A percentile compares a stretch with the other conserved stretches of the same genome.
These are phyloP conservation scores for Trichoderma cornu-damae DNA, from an alignment of 2,329 filamentous ascomycete species.

Conservation along the genomic window DNA sequence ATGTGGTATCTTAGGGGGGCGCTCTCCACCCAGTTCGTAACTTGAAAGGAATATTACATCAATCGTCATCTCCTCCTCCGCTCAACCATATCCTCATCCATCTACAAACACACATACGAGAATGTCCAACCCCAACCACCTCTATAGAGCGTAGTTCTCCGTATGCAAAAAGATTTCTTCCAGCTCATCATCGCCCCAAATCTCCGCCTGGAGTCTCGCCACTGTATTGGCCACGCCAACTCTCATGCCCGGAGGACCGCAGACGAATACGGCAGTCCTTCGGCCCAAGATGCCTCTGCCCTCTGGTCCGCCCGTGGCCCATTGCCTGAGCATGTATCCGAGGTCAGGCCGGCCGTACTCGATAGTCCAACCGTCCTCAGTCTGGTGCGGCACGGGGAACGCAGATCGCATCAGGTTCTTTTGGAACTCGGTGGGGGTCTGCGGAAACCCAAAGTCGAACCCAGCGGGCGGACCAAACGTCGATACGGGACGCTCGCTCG, in stretches of 20 bases:
- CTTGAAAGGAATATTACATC: slow-evolving; percentile 15
- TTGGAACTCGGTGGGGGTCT: slow-evolving; percentile 80
- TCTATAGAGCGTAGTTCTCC: slow-evolving; percentile 83
- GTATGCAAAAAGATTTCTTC: slow-evolving; percentile 94
- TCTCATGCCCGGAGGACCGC: slow-evolving; percentile 81
- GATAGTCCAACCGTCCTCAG: slow-evolving; percentile 78
- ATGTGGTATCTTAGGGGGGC: slow-evolving; percentile 18
- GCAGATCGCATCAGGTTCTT: slow-evolving; percentile 88
- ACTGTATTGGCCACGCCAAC: slow-evolving; percentile 83
- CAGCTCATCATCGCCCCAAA: slow-evolving; percentile 70
- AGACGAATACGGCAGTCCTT: slow-evolving; percentile 85
- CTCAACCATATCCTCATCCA: not conserved
- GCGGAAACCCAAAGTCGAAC: slow-evolving; percentile 78
- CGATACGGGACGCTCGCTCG: slow-evolving; percentile 44
- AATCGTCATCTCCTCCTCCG: slow-evolving; percentile 9
- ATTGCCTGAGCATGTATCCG: slow-evolving; percentile 76
- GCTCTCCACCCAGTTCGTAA: slow-evolving; percentile 9
- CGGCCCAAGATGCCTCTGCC: slow-evolving; percentile 68
- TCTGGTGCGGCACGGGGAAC: slow-evolving; percentile 64
- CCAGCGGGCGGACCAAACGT: slow-evolving; percentile 56
- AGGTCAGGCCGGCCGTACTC: slow-evolving; percentile 90
- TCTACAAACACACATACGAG: slow-evolving; percentile 5
- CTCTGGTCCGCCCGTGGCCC: slow-evolving; percentile 65
- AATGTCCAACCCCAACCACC: no score
- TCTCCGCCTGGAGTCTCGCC: slow-evolving; percentile 72